Percentiles rank a stretch among this genome's conserved stretches.
Conservation (phyloP, 768 basidiomycete genomes). For the Pleurotus cornucopiae region DNA sequence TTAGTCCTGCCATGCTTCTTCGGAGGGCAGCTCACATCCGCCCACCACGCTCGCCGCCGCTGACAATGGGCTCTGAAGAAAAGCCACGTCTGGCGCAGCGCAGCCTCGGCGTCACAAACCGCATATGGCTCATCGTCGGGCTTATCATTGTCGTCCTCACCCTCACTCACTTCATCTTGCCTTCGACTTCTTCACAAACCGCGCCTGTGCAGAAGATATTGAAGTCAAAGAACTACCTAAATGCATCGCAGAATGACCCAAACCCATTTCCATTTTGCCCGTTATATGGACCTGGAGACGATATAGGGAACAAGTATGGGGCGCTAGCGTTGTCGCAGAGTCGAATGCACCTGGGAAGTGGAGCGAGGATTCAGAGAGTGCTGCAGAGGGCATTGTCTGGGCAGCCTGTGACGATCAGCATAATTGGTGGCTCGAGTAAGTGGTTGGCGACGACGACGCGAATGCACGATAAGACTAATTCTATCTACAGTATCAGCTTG, state of each 20-base stretch:
- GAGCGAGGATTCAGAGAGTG: constrained; percentile 77
- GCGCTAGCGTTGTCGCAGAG: constrained; percentile 68
- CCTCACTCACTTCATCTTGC: constrained; percentile 54
- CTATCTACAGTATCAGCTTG: constrained; percentile 75
- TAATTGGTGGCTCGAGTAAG: constrained; percentile 84
- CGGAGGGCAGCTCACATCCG: constrained; percentile 2
- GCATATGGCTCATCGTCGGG: constrained; percentile 61
- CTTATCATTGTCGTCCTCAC: constrained; percentile 51
- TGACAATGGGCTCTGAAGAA: constrained; percentile 37
- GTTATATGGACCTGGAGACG: constrained; percentile 77
- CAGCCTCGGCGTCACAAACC: constrained; percentile 58
- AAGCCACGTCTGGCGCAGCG: constrained; percentile 55
- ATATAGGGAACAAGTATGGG: constrained; percentile 76
- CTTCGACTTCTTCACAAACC: constrained; percentile 19
- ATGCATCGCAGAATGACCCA: constrained; percentile 46
- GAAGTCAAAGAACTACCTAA: constrained; percentile 80
- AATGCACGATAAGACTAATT: background rate
- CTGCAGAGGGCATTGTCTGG: constrained; percentile 82
- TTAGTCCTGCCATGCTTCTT: background rate
- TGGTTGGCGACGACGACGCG: constrained; percentile 4
- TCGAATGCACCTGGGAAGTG: constrained; percentile 74
- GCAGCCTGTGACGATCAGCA: constrained; percentile 83
- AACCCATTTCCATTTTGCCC: constrained; percentile 94
- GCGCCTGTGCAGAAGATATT: constrained; percentile 19
- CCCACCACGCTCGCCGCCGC: constrained; percentile 2